Base-by-base conservation (phyloP, 192 early-diverging fungal species). In the Backusella liffmaniae region DNA sequence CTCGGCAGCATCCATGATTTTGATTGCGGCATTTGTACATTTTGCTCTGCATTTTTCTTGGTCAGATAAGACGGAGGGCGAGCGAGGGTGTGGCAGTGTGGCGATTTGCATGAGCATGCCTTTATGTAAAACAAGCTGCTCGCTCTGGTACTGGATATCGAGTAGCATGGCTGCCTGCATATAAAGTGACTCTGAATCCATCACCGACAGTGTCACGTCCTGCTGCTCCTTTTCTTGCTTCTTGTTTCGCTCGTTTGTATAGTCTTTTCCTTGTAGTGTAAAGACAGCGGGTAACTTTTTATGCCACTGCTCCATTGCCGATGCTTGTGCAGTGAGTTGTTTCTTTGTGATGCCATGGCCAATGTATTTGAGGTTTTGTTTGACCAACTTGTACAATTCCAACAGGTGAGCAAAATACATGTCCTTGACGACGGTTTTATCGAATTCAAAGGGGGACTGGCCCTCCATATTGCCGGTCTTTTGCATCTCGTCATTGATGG, bases 71-170 rank as follows among this genome's bases (percentile, higher is more conserved):
- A 36, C 9, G 15, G 36, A 62, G 8, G 49, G 49, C 23, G 72
- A 72, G 32, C 37, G 37, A 66, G 18, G 53, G 2, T 26, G 34
- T 59, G 16, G 36, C 41, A n/a, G 3, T 41, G 34, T 26, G 0
- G 36, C 29, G 41, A 37, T 37, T 26, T 23, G 39, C 26, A 62
- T 5, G 3, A 71, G 70, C 23, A 71, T 44, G 7, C 65, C 65
- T 66, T 83, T 83, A 21, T 83, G 82, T 2, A 83, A 29, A 37
- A 72, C 26, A 2, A 80, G 62, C 70, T 79, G 80, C 46, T 80
- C 75, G 3, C 76, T 46, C 36, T 83, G 73, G 36, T 83, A 83
- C 41, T 83, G 79, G 1, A 83, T n/a, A 67, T 75, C 74, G 9
- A 83, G 32, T 12, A 83, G 15, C 0, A 83, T 21, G 1, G 73